Conservation (phyloP, 108 stramenopile species). For the Skeletonema marinoi region DNA sequence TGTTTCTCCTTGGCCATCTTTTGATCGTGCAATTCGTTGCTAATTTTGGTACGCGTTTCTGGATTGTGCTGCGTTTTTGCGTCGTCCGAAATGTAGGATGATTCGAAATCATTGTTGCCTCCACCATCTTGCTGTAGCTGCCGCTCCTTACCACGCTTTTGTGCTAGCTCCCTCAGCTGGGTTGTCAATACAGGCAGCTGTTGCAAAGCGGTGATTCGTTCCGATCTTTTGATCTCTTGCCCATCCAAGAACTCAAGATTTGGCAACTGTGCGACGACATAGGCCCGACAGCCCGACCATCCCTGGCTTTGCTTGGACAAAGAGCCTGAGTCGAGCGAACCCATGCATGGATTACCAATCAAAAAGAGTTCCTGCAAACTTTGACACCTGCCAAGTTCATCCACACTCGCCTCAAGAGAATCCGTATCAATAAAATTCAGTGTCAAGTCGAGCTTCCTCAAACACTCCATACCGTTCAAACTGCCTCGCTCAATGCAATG, state of each 20-base stretch:
- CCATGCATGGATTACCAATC: too few species aligned
- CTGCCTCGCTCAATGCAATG: too few species aligned
- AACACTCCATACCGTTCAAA: too few species aligned
- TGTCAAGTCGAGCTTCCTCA: too few species aligned
- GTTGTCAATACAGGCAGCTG: constrained; percentile 55
- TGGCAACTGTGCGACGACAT: constrained; percentile 70
- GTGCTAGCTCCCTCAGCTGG: constrained; percentile 40
- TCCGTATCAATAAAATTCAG: too few species aligned
- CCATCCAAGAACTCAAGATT: constrained; percentile 80
- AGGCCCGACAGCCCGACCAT: too few species aligned
- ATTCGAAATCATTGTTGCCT: background rate
- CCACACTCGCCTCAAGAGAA: too few species aligned
- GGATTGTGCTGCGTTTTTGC: constrained; percentile 74
- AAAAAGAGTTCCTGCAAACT: too few species aligned
- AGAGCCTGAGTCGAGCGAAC: too few species aligned
- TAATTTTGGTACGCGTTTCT: constrained; percentile 70
- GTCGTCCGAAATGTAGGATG: constrained; percentile 33
- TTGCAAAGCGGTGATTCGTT: constrained; percentile 64
- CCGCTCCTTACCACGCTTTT: constrained; percentile 2
- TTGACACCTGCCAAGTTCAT: too few species aligned
- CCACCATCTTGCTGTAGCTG: constrained; percentile 11
- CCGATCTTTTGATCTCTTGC: constrained; percentile 68
- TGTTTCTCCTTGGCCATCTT: constrained; percentile 79
- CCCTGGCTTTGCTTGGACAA: too few species aligned
- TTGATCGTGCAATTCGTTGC: constrained; percentile 83